phyloP scores from a whole-genome alignment of 306 rosid species.

The Cajanus cajan region DNA sequence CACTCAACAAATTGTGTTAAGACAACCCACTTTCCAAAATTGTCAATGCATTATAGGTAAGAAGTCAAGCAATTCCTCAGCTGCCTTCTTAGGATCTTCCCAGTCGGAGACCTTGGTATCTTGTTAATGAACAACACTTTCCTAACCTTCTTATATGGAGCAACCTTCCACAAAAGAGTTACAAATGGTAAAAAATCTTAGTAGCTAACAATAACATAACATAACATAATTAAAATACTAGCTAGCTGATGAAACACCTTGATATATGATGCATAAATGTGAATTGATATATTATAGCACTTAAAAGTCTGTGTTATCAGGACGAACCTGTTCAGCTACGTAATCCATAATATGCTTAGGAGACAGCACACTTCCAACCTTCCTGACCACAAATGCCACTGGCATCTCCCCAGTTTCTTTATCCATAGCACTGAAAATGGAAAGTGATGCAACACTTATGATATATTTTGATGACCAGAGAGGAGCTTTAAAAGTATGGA shows the following conservation, averaged over 20 bases:
- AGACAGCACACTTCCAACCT: constrained; percentile 56
- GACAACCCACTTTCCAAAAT: neutral
- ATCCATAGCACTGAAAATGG: constrained; percentile 45
- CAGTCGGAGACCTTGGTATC: constrained; percentile 80
- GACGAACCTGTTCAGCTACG: constrained; percentile 63
- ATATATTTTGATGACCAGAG: neutral
- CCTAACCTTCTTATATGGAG: constrained; percentile 77
- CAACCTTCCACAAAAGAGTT: constrained; percentile 49
- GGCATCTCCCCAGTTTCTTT: constrained; percentile 79
- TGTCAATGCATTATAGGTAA: constrained; percentile 41
- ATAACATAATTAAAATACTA: neutral
- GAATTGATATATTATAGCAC: constrained; percentile 20
- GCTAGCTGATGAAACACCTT: neutral
- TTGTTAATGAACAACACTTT: constrained; percentile 64
- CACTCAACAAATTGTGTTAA: neutral
- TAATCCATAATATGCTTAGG: constrained; percentile 49
- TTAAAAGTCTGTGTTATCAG: neutral
- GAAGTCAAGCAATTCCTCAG: constrained; percentile 45
- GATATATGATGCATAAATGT: neutral
- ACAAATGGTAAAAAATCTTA: neutral
- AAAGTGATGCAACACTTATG: constrained; percentile 25
- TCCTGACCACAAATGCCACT: constrained; percentile 77
- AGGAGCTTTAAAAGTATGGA: neutral
- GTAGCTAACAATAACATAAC: neutral
- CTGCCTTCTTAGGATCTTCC: constrained; percentile 76